Base-by-base conservation (phyloP, 2,329 filamentous ascomycete species). In the Ophiocordyceps sinensis region DNA sequence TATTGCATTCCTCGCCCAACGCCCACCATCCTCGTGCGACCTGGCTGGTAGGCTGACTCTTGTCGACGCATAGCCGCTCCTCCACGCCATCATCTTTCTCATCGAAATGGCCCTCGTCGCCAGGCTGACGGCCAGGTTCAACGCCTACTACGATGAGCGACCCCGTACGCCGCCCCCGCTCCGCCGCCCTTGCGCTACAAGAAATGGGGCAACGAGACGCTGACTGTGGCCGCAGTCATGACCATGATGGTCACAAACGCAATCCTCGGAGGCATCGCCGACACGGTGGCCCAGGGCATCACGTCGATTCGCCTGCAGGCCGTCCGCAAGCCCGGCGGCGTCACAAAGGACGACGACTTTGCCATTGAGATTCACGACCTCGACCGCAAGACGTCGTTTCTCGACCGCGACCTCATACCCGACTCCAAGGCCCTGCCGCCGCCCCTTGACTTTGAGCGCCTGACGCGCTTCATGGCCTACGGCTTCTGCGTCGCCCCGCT, bases 181-280 rank as follows among this genome's bases (percentile, higher is more conserved):
- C 17, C 8, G 23, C 9, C 5, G 2, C 5, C 6, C 3, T 4
- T 26, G 23, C 23, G 6, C 9, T 26, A 9, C 6, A 26, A 6
- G 23, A 26, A 19, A 19, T 19, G 4, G 19, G 19, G 19, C 19
- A 19, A 19, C 32, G 17, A 12, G 17, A 14, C 3, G n/a, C 41
- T 39, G 13, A 7, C 28, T 19, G 15, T 12, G 17, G n/a, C 9
- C 14, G 10, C 57, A 84, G 85, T 98, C 35, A 76, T 98, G 54
- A 98, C 91, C 47, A 98, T 94, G 64, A 98, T 98, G 89, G 85
- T 95, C 57, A 94, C 89, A 60, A 98, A 98, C 67, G 85, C 91
- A 50, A 82, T 96, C 43, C 78, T 98, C 44, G 87, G 86, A 65
- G 91, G 91, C 52, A 82, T 98, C 51, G 91, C 91, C 62, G 91